These are phyloP conservation scores for Rhodofomes roseus DNA, from an alignment of 1,284 basidiomycete species.

Conservation along the genomic window DNA sequence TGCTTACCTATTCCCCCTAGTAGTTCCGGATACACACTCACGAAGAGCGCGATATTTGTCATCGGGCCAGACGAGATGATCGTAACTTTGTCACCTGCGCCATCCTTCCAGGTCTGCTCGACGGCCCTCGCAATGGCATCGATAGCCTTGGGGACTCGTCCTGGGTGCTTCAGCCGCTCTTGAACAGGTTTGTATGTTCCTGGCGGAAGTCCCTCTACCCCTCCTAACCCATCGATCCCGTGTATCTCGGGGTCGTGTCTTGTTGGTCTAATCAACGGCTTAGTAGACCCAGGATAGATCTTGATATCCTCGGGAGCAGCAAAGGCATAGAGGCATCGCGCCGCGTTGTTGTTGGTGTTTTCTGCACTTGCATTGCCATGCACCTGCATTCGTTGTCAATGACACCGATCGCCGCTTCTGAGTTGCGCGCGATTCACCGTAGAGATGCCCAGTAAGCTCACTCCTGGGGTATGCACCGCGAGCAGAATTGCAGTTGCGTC, in stretches of 20 bases:
- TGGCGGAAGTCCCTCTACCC: slow-evolving; percentile 68
- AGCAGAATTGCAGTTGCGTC: slow-evolving; percentile 80
- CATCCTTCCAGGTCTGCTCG: slow-evolving; percentile 48
- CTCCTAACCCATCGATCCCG: slow-evolving; percentile 74
- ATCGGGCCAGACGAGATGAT: slow-evolving; percentile 76
- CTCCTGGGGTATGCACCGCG: slow-evolving; percentile 58
- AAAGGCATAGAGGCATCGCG: slow-evolving; percentile 68
- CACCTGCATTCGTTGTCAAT: slow-evolving; percentile 39
- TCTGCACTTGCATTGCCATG: slow-evolving; percentile 72
- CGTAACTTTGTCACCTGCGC: slow-evolving; percentile 52
- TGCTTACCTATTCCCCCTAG: slow-evolving; percentile 47
- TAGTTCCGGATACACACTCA: slow-evolving; percentile 67
- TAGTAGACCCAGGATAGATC: slow-evolving; percentile 64
- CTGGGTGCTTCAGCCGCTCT: slow-evolving; percentile 42
- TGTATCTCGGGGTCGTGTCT: slow-evolving; percentile 66
- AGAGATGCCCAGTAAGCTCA: slow-evolving; percentile 74
- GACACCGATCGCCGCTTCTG: not conserved
- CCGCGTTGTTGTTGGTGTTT: slow-evolving; percentile 68
- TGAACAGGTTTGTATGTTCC: slow-evolving; percentile 44
- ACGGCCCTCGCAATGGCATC: slow-evolving; percentile 65
- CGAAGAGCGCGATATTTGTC: slow-evolving; percentile 83
- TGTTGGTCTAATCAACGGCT: slow-evolving; percentile 51
- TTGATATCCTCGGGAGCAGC: slow-evolving; percentile 52
- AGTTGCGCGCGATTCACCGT: slow-evolving; percentile 44
- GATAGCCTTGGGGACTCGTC: slow-evolving; percentile 46